Evolutionary conservation across 73 alveolate species (phyloP), one percentile per base, ranked within the genome.

Genomic region (Durusdinium trenchii): DNA sequence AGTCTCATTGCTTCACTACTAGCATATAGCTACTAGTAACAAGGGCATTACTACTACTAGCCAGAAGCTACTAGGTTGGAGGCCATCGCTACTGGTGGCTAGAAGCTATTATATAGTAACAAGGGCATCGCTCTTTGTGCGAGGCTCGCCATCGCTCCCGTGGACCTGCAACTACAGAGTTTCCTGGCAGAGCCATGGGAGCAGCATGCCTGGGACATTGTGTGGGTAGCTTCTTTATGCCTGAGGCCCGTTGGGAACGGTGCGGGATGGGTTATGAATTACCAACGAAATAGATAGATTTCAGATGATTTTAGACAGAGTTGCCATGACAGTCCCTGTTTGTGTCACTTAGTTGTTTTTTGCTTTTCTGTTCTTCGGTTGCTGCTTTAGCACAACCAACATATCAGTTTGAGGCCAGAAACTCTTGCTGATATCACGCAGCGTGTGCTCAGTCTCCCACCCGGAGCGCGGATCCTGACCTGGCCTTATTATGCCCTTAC

Each of bases 191-290:
- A 1, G 26, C 54, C 78, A 0, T 91, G 98, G 98, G 98, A 91
- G 50, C 54, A 16, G 61, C 43, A 87, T 6, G 46, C 71, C 47
- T 46, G 94, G 48, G 98, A 91, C 79, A 91, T 91, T 40, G 89
- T 91, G 32, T 91, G 98, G 98, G 89, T 91, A 57, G 98, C 98
- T 12, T 91, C 98, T 3, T 36, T 91, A 40, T 91, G 98, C 87
- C 60, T 91, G 78, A 48, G 98, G 98, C 87, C n/a, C 10, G 94
- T 14, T 61, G 85, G n/a, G 54, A 6, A 26, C 35, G 35, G 73
- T 40, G 73, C 69, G 38, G 46, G 14, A 12, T 6, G 54, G 38
- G 38, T 9, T 20, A 64, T 6, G 9, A 9, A 26, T 32, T 26
- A 16, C 42, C 10, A 57, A 57, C 69, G 69, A 12, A 23, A 16